Evolutionary conservation across 2,329 filamentous ascomycete species (phyloP).

Genomic region (Leptodontidium sp.): DNA sequence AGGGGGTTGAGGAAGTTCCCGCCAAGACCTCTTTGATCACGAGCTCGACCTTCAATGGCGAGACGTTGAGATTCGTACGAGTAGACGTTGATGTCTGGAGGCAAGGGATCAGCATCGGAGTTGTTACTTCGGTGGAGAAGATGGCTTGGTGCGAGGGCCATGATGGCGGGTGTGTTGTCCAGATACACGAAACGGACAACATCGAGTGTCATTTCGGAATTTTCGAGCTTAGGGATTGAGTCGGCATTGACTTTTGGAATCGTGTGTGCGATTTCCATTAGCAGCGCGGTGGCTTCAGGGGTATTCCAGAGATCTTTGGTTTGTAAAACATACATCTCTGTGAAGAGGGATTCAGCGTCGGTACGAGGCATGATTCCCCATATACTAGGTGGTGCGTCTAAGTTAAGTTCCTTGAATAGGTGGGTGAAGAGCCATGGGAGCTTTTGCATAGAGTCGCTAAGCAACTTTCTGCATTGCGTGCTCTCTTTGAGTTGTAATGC

Average conservation of each 20-base stretch:
- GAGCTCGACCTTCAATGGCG: slow-evolving; percentile 22
- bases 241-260: slow-evolving; percentile 39
- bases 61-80: slow-evolving; percentile 41
- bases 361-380: slow-evolving; percentile 78
- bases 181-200: slow-evolving; percentile 46
- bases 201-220: slow-evolving; percentile 43
- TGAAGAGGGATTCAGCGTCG: slow-evolving; percentile 60
- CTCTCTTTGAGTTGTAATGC: slow-evolving; percentile 74
- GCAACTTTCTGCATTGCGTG: slow-evolving; percentile 68
- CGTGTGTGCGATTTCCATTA: slow-evolving; percentile 68
- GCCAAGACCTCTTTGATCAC: slow-evolving; percentile 22
- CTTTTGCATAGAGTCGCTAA: slow-evolving; percentile 72
- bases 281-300: slow-evolving; percentile 67
- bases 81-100: slow-evolving; percentile 45
- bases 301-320: slow-evolving; percentile 79
- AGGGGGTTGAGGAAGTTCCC: slow-evolving; percentile 38
- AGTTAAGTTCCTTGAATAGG: slow-evolving; percentile 80
- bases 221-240: slow-evolving; percentile 31
- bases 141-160: slow-evolving; percentile 43
- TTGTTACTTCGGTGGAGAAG: slow-evolving; percentile 46
- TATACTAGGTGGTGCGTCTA: slow-evolving; percentile 80
- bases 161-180: slow-evolving; percentile 45
- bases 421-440: slow-evolving; percentile 87
- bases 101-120: slow-evolving; percentile 47
- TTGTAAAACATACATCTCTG: slow-evolving; percentile 70